These are phyloP conservation scores for Phylloporus sp. DNA, from an alignment of 768 basidiomycete species.

Conservation along the genomic window DNA sequence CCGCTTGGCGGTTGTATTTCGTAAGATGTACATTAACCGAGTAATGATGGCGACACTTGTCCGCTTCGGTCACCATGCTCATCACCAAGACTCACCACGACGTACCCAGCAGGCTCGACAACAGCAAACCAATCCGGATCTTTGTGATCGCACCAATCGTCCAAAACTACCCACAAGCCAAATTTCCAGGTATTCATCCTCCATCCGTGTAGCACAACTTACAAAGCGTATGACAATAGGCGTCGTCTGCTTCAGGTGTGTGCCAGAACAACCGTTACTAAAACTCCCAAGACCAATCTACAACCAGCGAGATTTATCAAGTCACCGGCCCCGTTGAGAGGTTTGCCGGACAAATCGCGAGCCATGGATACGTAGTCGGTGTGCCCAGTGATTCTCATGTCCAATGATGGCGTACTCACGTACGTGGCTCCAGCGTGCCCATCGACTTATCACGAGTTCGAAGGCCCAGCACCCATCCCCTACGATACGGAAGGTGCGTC, in stretches of 20 bases:
- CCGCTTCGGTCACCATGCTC: too few relatives aligned
- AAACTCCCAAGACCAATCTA: background rate
- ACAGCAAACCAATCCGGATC: constrained; percentile 67
- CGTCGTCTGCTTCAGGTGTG: constrained; percentile 77
- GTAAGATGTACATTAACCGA: background rate
- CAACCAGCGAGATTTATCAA: constrained; percentile 84
- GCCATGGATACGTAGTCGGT: constrained; percentile 83
- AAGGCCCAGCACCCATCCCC: constrained; percentile 81
- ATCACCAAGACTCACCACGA: constrained; percentile 78
- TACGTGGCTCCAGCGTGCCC: constrained; percentile 56
- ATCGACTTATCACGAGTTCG: constrained; percentile 88
- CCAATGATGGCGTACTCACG: constrained; percentile 1
- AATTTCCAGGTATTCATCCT: constrained; percentile 67
- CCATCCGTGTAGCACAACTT: background rate
- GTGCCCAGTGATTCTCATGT: constrained; percentile 19
- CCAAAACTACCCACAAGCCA: constrained; percentile 82
- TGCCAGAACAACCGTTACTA: background rate
- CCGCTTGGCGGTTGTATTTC: background rate
- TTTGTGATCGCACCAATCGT: constrained; percentile 79
- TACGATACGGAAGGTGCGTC: constrained; percentile 77
- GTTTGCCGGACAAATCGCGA: constrained; percentile 84
- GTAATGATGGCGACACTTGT: background rate
- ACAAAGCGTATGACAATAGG: constrained; percentile 39
- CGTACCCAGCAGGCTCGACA: constrained; percentile 63
- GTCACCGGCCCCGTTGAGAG: constrained; percentile 97